Evolutionary conservation across 129 eudicot species (phyloP).

Genomic region (Heracleum sosnowskyi): DNA sequence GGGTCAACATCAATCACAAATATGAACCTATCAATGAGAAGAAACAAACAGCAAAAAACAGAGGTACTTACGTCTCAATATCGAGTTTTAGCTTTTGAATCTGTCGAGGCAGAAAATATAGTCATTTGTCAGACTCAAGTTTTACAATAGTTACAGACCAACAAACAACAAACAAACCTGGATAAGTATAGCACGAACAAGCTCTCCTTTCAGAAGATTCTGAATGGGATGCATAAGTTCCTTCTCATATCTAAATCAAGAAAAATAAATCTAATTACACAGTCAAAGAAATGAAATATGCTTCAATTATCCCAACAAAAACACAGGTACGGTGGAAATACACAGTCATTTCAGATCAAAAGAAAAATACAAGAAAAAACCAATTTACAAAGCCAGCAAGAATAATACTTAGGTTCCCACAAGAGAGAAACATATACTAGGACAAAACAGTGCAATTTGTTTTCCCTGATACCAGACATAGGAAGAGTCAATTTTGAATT

Average conservation of each 20-base stretch:
- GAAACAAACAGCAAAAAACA: not conserved
- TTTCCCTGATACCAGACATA: not conserved
- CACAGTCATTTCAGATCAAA: not conserved
- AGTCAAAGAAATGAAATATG: not conserved
- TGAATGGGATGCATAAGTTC: conserved; percentile 95
- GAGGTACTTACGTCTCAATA: conserved; percentile 71
- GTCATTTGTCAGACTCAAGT: not conserved
- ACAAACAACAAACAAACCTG: conserved; percentile 37
- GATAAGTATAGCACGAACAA: conserved; percentile 88
- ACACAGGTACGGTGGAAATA: not conserved
- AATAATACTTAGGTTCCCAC: not conserved
- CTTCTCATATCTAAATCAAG: conserved; percentile 69
- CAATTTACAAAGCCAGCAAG: not conserved
- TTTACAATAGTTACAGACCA: conserved; percentile 14
- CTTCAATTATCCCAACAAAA: not conserved
- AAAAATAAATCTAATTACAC: not conserved
- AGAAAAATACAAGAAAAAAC: not conserved
- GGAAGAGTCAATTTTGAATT: not conserved
- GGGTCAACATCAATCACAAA: conserved; percentile 7
- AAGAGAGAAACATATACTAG: not conserved
- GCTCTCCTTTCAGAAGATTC: conserved; percentile 88
- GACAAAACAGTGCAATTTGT: no score
- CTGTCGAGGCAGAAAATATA: conserved; percentile 33
- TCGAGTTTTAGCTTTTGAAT: conserved; percentile 96
- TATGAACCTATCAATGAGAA: not conserved